These are phyloP conservation scores for Craspedostauros australis DNA, from an alignment of 108 stramenopile genomes.

Conservation along the genomic window DNA sequence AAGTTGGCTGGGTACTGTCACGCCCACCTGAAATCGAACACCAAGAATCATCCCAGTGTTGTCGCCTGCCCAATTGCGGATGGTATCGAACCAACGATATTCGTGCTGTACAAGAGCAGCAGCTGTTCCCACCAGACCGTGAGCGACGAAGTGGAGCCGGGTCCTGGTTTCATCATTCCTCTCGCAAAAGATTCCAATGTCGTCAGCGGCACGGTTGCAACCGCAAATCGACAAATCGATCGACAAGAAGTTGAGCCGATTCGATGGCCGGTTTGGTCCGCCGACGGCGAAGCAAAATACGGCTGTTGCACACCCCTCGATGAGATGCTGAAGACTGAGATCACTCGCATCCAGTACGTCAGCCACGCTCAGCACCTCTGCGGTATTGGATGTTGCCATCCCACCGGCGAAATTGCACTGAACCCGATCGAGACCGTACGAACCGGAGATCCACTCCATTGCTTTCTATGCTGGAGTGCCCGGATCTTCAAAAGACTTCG, in stretches of 20 bases:
- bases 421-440: too few species aligned
- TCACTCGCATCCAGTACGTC: too few species aligned
- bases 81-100: constrained; percentile 12
- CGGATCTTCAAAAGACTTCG: too few species aligned
- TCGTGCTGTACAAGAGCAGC: not conserved
- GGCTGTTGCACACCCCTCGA: constrained; percentile 16
- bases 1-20: too few species aligned
- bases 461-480: too few species aligned
- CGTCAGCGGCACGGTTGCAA: constrained; percentile 26
- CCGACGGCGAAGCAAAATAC: constrained; percentile 7
- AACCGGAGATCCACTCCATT: too few species aligned
- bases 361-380: too few species aligned
- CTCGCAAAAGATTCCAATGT: constrained; percentile 28
- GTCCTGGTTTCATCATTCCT: constrained; percentile 7
- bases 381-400: too few species aligned
- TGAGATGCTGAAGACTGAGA: constrained; percentile 2
- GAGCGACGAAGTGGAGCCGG: constrained; percentile 8
- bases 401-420: too few species aligned
- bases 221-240: constrained; percentile 12
- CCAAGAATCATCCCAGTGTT: too few species aligned
- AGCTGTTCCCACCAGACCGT: constrained; percentile 8
- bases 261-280: constrained; percentile 23
- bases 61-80: constrained; percentile 16
- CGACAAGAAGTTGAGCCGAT: too few species aligned
- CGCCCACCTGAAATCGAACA: too few species aligned